Conservation (phyloP, 176 grass and related monocot species). For the Juncus inflexus region DNA sequence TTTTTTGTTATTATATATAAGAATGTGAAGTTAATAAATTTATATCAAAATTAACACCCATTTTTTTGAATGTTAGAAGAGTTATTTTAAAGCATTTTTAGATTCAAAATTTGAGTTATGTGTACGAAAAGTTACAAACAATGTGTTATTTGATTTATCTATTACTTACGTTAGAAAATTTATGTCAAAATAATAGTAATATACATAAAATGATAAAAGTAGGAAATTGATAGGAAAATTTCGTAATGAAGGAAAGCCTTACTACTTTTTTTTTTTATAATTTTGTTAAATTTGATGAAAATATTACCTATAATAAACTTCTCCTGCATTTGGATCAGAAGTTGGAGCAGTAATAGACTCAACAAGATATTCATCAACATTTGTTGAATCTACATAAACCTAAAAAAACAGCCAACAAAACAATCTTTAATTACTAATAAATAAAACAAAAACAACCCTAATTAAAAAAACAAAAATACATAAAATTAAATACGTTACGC, state of each 20-base stretch:
- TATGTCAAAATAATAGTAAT: not conserved
- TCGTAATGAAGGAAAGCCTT: not conserved
- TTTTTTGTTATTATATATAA: no score
- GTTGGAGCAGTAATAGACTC: slow-evolving; percentile 75
- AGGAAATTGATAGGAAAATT: not conserved
- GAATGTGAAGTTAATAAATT: not conserved
- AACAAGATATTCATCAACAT: slow-evolving; percentile 84
- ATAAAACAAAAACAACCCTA: not conserved
- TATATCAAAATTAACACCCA: not conserved
- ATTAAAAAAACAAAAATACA: slow-evolving; percentile 16
- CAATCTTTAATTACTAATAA: slow-evolving; percentile 4
- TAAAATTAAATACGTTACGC: slow-evolving; percentile 32
- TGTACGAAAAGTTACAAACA: no score
- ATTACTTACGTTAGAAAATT: no score
- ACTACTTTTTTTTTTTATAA: not conserved
- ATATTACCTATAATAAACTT: slow-evolving; percentile 69
- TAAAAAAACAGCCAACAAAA: slow-evolving; percentile 19
- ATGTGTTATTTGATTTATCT: no score
- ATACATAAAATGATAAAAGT: not conserved
- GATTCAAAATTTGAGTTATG: no score
- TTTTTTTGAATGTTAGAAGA: not conserved
- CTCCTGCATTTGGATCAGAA: slow-evolving; percentile 76
- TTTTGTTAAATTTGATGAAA: not conserved
- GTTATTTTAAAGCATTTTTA: no score
- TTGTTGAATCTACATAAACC: slow-evolving; percentile 68